phyloP scores from a whole-genome alignment of 768 basidiomycete genomes.

The Suillus luteus region DNA sequence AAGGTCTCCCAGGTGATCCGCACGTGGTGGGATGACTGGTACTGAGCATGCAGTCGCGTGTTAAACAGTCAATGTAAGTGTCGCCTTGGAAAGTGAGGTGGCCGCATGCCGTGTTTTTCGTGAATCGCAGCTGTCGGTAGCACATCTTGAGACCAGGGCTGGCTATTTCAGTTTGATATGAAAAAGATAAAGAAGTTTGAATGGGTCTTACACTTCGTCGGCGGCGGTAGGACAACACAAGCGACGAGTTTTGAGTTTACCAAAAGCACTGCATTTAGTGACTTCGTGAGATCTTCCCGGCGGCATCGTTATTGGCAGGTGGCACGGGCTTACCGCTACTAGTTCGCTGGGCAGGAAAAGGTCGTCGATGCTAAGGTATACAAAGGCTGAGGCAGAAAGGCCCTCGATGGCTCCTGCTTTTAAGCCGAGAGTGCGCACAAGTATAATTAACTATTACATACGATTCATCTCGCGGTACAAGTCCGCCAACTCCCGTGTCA shows the following conservation, averaged over 20 bases:
- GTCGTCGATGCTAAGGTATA: constrained; percentile 1
- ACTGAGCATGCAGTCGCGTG: constrained; percentile 47
- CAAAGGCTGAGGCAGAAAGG: neutral
- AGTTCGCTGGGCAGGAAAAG: constrained; percentile 7
- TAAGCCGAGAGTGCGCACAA: constrained; percentile 13
- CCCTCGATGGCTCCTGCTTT: constrained; percentile 10
- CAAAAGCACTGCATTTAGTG: constrained; percentile 19
- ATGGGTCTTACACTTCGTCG: constrained; percentile 39
- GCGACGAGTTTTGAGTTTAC: constrained; percentile 17
- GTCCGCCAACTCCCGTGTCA: constrained; percentile 19
- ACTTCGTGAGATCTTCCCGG: constrained; percentile 17
- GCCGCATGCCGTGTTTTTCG: constrained; percentile 51
- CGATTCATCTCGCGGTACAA: constrained; percentile 12
- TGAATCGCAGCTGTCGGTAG: constrained; percentile 59
- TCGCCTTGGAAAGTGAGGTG: constrained; percentile 52
- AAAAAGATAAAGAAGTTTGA: constrained; percentile 12
- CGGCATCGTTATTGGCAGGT: constrained; percentile 10
- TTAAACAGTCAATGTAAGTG: constrained; percentile 54
- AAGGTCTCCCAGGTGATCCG: constrained; percentile 34
- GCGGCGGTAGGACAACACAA: constrained; percentile 53
- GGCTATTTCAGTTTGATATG: constrained; percentile 14
- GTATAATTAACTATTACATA: constrained; percentile 22
- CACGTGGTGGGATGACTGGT: constrained; percentile 51
- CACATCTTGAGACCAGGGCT: constrained; percentile 49
- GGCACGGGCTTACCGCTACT: constrained; percentile 5